Evolutionary conservation across 805 yeast genomes (phyloP).

Genomic region (Sugiyamaella qingdaonensis): DNA sequence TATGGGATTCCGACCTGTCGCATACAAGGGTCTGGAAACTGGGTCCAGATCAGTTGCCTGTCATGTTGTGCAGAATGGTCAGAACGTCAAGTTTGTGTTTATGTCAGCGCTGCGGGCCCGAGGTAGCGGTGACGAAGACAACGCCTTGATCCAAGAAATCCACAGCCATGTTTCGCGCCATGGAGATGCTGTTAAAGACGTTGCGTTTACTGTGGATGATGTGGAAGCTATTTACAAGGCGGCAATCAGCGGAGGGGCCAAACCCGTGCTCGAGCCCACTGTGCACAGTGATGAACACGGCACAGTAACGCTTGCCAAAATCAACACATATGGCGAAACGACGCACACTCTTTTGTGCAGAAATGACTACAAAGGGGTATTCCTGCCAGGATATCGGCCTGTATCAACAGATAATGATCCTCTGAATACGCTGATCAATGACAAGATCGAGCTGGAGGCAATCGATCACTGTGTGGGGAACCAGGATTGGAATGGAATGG

Average conservation of each 20-base stretch:
- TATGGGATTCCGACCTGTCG: constrained; percentile 62
- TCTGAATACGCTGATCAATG: constrained; percentile 26
- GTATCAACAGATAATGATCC: constrained; percentile 18
- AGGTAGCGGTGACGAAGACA: constrained; percentile 27
- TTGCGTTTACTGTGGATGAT: constrained; percentile 59
- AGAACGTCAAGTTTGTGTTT: constrained; percentile 45
- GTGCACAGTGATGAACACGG: constrained; percentile 46
- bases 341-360: constrained; percentile 64
- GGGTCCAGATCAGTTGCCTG: constrained; percentile 52
- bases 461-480: constrained; percentile 84
- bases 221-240: constrained; percentile 41
- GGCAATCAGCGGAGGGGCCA: constrained; percentile 55
- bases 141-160: constrained; percentile 34
- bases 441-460: constrained; percentile 38
- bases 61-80: constrained; percentile 59
- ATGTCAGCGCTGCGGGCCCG: constrained; percentile 35
- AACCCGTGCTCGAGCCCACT: constrained; percentile 30
- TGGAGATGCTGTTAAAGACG: constrained; percentile 80
- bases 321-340: constrained; percentile 56
- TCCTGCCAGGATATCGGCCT: constrained; percentile 47
- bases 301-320: constrained; percentile 46
- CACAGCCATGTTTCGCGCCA: constrained; percentile 49
- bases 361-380: constrained; percentile 37
- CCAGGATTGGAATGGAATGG: constrained; percentile 66
- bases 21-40: constrained; percentile 65